These are phyloP conservation scores for Claviceps pusilla DNA, from an alignment of 2,329 filamentous ascomycete genomes.

Conservation along the genomic window DNA sequence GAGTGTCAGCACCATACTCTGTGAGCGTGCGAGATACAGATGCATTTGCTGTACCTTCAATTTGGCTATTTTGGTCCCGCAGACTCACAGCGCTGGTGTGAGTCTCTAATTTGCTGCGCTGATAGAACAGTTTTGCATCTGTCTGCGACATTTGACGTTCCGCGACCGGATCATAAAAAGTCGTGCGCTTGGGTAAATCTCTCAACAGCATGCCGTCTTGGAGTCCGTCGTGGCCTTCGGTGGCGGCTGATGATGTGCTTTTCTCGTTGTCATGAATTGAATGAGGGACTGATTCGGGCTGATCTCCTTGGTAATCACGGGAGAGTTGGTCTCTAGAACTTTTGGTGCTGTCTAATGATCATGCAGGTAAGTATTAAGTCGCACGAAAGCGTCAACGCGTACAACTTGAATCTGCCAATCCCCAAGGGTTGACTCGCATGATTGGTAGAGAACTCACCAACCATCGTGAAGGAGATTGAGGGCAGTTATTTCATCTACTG, in stretches of 20 bases:
- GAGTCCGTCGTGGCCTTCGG: conserved; percentile 18
- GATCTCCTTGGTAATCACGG: background rate
- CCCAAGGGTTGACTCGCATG: background rate
- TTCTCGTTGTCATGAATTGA: background rate
- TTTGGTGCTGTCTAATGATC: background rate
- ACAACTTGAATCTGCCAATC: background rate
- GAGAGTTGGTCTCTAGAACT: background rate
- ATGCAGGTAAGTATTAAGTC: background rate
- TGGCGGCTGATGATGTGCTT: conserved; percentile 3
- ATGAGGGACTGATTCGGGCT: background rate
- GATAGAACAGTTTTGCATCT: conserved; percentile 92
- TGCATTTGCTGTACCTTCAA: conserved; percentile 30
- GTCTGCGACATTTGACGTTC: conserved; percentile 91
- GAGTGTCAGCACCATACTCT: conserved; percentile 23
- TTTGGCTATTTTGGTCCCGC: conserved; percentile 28
- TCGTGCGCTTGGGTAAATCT: conserved; percentile 54
- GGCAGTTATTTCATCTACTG: background rate
- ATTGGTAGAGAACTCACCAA: conserved; percentile 2
- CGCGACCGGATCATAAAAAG: conserved; percentile 83
- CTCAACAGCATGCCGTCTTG: conserved; percentile 45
- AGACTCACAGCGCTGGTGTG: conserved; percentile 16
- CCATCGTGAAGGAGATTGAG: background rate
- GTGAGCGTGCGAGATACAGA: conserved; percentile 20
- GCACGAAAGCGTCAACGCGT: background rate
- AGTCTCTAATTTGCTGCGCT: conserved; percentile 59